Conservation (phyloP, 2,329 filamentous ascomycete genomes). For the Acrocalymma vagum region DNA sequence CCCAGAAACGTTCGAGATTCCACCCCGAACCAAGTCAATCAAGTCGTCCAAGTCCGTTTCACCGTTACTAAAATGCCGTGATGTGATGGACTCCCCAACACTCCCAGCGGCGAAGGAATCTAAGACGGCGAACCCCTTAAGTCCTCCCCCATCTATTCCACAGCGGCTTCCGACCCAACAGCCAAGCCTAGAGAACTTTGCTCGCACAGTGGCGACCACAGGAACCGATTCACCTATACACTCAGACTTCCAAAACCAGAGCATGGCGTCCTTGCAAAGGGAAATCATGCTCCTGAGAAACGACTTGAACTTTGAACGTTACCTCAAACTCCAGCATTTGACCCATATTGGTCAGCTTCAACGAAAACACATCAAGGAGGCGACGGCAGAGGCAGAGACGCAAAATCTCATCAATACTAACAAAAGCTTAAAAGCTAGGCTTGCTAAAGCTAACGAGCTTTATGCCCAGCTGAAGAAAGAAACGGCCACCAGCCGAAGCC, state of each 20-base stretch:
- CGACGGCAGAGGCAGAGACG: constrained; percentile 81
- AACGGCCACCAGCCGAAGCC: constrained; percentile 73
- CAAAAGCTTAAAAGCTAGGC: constrained; percentile 74
- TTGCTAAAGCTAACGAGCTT: constrained; percentile 75
- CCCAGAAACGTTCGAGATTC: constrained; percentile 28
- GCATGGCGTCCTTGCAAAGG: constrained; percentile 66
- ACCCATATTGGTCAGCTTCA: constrained; percentile 82
- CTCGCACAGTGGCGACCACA: constrained; percentile 28
- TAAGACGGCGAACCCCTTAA: constrained; percentile 31
- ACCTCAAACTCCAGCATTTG: constrained; percentile 84
- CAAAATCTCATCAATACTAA: constrained; percentile 83
- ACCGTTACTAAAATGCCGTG: constrained; percentile 51
- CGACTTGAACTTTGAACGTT: constrained; percentile 83
- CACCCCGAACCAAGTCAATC: constrained; percentile 35
- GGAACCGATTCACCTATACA: constrained; percentile 34
- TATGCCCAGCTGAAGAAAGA: constrained; percentile 77
- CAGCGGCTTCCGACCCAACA: constrained; percentile 35
- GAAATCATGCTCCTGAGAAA: constrained; percentile 81
- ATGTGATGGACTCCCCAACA: constrained; percentile 68
- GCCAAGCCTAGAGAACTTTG: constrained; percentile 45
- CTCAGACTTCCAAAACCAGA: constrained; percentile 42
- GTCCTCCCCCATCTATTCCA: constrained; percentile 21
- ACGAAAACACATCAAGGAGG: constrained; percentile 77
- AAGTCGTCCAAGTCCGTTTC: constrained; percentile 56
- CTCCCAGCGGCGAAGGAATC: constrained; percentile 58